phyloP scores from a whole-genome alignment of 441 rosid genomes.

The Populus tomentosa region DNA sequence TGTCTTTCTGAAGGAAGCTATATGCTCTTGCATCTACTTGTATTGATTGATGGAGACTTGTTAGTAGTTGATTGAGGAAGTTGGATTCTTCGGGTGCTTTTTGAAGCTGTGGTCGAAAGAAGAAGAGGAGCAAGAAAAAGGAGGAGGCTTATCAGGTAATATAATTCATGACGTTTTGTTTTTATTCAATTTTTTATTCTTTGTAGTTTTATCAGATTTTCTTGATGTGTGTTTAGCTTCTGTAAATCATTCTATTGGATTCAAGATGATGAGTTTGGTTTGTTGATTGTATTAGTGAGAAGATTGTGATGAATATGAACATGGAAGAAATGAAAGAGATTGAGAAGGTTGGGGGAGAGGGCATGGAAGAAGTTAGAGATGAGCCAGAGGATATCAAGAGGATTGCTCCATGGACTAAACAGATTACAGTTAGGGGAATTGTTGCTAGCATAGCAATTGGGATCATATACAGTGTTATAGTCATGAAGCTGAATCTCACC shows the following conservation, averaged over 20 bases:
- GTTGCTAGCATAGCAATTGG: too few relatives aligned
- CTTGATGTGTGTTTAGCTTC: neutral
- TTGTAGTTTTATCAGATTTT: neutral
- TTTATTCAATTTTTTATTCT: neutral
- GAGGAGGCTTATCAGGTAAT: too few relatives aligned
- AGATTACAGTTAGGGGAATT: too few relatives aligned
- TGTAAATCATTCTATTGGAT: neutral
- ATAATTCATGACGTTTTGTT: neutral
- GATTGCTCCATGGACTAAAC: too few relatives aligned
- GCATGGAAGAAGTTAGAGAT: conserved; percentile 18
- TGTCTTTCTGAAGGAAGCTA: too few relatives aligned
- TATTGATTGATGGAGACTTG: neutral
- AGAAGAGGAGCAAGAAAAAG: too few relatives aligned
- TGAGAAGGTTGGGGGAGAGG: conserved; percentile 31
- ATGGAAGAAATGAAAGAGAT: conserved; percentile 29
- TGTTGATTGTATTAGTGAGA: neutral
- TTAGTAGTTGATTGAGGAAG: neutral
- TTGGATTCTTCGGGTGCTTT: neutral
- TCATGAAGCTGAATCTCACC: too few relatives aligned
- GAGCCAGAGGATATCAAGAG: too few relatives aligned
- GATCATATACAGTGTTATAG: too few relatives aligned
- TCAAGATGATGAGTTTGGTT: neutral
- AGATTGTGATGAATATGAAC: neutral
- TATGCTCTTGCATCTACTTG: too few relatives aligned
- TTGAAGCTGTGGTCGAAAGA: too few relatives aligned